A percentile compares a stretch with the other conserved stretches of the same genome.
Conservation (phyloP, 139 green algal genomes). For the Coelastrella sp. region DNA sequence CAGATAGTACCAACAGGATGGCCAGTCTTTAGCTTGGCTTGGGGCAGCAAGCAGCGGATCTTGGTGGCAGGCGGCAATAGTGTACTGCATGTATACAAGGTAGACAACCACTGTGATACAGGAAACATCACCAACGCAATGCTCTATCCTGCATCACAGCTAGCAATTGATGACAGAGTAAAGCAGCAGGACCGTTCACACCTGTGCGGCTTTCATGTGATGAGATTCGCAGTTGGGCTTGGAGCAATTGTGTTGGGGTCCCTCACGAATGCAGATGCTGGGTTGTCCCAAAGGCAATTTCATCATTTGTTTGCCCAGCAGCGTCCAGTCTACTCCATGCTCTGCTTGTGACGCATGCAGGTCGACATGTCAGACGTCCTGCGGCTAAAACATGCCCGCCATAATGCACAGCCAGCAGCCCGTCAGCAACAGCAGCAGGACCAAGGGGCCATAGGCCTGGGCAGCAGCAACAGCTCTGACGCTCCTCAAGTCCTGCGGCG, state of each 20-base stretch:
- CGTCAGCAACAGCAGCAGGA: conserved; percentile 62
- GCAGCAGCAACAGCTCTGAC: conserved; percentile 40
- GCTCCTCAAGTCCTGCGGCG: conserved; percentile 60
- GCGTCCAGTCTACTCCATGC: not conserved
- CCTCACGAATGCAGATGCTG: no score
- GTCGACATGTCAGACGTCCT: conserved; percentile 64
- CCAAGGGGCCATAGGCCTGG: not conserved
- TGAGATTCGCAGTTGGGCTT: no score
- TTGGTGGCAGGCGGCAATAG: conserved; percentile 70
- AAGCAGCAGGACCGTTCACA: no score
- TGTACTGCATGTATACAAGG: conserved; percentile 68
- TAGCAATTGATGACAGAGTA: no score
- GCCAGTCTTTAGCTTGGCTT: conserved; percentile 71
- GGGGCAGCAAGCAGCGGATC: conserved; percentile 62
- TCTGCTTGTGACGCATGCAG: not conserved
- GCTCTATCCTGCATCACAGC: no score
- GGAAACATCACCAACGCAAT: not conserved
- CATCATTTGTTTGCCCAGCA: no score
- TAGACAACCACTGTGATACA: not conserved
- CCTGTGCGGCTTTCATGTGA: no score
- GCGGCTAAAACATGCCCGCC: conserved; percentile 27
- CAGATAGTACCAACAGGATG: conserved; percentile 53
- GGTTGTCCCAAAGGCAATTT: no score
- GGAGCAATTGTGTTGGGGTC: no score
- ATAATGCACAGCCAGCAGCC: conserved; percentile 45